These are phyloP conservation scores for Zelonia costaricensis DNA, from an alignment of 208 protist species.

Conservation along the genomic window DNA sequence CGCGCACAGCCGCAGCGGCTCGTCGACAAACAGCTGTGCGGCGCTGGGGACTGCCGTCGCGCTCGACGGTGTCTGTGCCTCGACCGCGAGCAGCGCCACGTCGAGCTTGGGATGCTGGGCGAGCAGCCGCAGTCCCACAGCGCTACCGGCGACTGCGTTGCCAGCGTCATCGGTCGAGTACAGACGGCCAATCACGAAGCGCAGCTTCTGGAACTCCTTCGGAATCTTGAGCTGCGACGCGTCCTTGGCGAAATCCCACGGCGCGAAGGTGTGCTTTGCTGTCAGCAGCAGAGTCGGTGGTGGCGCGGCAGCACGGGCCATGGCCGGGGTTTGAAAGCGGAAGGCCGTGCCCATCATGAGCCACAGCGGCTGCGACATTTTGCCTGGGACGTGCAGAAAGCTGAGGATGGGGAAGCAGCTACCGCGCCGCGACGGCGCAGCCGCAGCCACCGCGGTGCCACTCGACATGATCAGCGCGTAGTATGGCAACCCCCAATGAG, in stretches of 20 bases:
- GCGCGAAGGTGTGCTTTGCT: slow-evolving; percentile 78
- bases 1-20: slow-evolving; percentile 13
- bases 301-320: not conserved
- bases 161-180: slow-evolving; percentile 33
- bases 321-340: slow-evolving; percentile 12
- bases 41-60: not conserved
- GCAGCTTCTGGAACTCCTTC: slow-evolving; percentile 66
- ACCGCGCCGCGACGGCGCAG: slow-evolving; percentile 1
- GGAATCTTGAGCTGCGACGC: slow-evolving; percentile 69
- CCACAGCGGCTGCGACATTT: slow-evolving; percentile 80
- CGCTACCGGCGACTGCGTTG: slow-evolving; percentile 25
- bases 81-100: slow-evolving; percentile 50
- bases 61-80: not conserved
- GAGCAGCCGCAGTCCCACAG: slow-evolving; percentile 36
- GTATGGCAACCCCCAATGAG: no score
- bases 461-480: no score
- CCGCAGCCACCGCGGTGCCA: not conserved
- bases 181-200: slow-evolving; percentile 60
- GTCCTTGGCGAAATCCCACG: slow-evolving; percentile 69
- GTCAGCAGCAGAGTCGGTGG: slow-evolving; percentile 51
- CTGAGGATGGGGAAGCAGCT: slow-evolving; percentile 67
- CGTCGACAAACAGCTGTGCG: not conserved
- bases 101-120: slow-evolving; percentile 62
- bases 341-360: slow-evolving; percentile 88
- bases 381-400: slow-evolving; percentile 81